Conservation (phyloP, 805 yeast species). For the Kluyveromyces aestuarii region DNA sequence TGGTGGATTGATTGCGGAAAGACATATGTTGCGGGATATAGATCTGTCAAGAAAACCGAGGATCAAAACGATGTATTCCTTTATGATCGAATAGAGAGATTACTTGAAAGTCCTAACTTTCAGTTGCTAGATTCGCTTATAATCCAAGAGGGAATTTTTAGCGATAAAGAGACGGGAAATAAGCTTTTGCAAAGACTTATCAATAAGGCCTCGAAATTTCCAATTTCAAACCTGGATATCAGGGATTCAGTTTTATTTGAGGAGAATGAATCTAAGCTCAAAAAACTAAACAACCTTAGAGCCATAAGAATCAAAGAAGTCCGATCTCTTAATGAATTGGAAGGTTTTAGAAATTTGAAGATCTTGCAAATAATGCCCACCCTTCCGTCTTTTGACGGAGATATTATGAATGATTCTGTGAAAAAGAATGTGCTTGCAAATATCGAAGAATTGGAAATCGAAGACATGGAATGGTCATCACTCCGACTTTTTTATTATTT, state of each 20-base stretch:
- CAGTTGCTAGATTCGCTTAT: slow-evolving; percentile 28
- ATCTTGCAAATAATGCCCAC: slow-evolving; percentile 9
- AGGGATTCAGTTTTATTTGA: slow-evolving; percentile 12
- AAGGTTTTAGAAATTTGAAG: slow-evolving; percentile 7
- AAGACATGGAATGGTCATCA: slow-evolving; percentile 31
- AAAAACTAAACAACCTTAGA: slow-evolving; percentile 7
- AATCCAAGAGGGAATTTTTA: slow-evolving; percentile 26
- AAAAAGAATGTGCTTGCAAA: slow-evolving; percentile 3
- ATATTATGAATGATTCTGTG: slow-evolving; percentile 3
- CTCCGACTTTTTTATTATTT: slow-evolving; percentile 27
- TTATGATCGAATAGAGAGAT: slow-evolving; percentile 32
- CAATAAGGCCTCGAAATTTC: slow-evolving; percentile 13
- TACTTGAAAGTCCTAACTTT: slow-evolving; percentile 31
- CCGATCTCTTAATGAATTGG: slow-evolving; percentile 5
- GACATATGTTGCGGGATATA: slow-evolving; percentile 33
- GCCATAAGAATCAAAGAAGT: slow-evolving; percentile 9
- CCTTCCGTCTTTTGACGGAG: slow-evolving; percentile 4
- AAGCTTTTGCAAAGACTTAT: slow-evolving; percentile 11
- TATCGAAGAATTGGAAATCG: slow-evolving; percentile 22
- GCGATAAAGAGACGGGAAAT: slow-evolving; percentile 15
- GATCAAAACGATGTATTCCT: slow-evolving; percentile 32
- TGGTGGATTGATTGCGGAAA: slow-evolving; percentile 29
- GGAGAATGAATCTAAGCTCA: slow-evolving; percentile 7
- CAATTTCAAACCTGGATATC: slow-evolving; percentile 17
- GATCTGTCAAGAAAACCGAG: slow-evolving; percentile 26